Percentiles rank a stretch among this genome's conserved stretches.
phyloP scores from a whole-genome alignment of 2,329 filamentous ascomycete genomes.

The Orbilia javanica region DNA sequence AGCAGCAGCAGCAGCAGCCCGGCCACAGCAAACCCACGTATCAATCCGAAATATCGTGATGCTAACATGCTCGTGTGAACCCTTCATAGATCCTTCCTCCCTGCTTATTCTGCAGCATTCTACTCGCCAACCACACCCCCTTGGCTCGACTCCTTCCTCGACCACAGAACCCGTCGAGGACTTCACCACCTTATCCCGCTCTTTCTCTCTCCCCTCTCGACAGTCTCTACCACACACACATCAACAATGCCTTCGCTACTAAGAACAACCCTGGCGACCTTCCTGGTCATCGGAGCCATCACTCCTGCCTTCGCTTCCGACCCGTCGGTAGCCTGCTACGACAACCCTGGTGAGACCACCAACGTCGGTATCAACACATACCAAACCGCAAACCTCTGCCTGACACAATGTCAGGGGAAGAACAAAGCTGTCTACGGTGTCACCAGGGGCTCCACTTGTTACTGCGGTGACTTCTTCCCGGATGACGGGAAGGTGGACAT shows the following conservation, averaged over 20 bases:
- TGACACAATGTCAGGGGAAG: constrained; percentile 17
- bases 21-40: not conserved
- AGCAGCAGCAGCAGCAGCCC: not conserved
- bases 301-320: constrained; percentile 27
- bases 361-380: constrained; percentile 52
- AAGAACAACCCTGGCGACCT: constrained; percentile 32
- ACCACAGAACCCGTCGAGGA: constrained; percentile 26
- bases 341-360: constrained; percentile 34
- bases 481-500: constrained; percentile 71
- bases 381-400: constrained; percentile 47
- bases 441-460: constrained; percentile 75
- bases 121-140: constrained; percentile 1
- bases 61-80: constrained; percentile 13
- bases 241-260: constrained; percentile 50
- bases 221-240: constrained; percentile 6
- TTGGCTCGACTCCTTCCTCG: constrained; percentile 20
- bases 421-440: constrained; percentile 72
- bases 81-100: constrained; percentile 11
- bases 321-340: constrained; percentile 27
- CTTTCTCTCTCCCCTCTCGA: constrained; percentile 1
- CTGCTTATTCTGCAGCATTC: constrained; percentile 5
- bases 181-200: too few species aligned
- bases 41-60: not conserved
- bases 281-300: constrained; percentile 41
- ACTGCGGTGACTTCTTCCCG: constrained; percentile 79